These are phyloP conservation scores for Striga asiatica DNA, from an alignment of 257 asterid species.

Conservation along the genomic window DNA sequence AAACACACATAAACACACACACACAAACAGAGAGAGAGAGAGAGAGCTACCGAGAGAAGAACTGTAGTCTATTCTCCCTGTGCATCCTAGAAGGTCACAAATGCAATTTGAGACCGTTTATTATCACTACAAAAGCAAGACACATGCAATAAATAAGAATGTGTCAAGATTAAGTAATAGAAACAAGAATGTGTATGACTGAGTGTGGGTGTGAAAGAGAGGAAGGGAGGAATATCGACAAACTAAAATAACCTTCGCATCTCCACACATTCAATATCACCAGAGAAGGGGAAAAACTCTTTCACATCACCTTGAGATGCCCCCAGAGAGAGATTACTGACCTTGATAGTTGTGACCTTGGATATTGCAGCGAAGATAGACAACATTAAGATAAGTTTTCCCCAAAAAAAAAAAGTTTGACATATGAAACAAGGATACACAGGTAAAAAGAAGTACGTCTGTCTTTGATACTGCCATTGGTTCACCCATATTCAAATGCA, in stretches of 20 bases:
- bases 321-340: slow-evolving; percentile 75
- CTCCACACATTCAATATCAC: slow-evolving; percentile 88
- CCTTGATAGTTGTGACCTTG: slow-evolving; percentile 69
- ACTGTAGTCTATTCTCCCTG: slow-evolving; percentile 96
- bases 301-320: slow-evolving; percentile 69
- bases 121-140: slow-evolving; percentile 46
- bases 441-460: neutral
- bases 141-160: neutral
- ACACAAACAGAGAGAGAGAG: too few species aligned
- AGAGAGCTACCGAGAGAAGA: slow-evolving; percentile 72
- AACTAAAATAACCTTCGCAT: slow-evolving; percentile 43
- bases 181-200: neutral
- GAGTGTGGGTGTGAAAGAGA: neutral
- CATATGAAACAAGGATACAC: neutral
- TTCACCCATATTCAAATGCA: neutral
- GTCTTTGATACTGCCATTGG: neutral
- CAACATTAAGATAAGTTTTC: neutral
- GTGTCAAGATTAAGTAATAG: neutral
- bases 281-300: slow-evolving; percentile 94
- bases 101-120: slow-evolving; percentile 71
- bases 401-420: neutral
- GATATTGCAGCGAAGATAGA: slow-evolving; percentile 9
- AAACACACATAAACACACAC: too few species aligned
- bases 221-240: slow-evolving; percentile 2
- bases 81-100: slow-evolving; percentile 76